These are phyloP conservation scores for Discostella stelligeroides DNA, from an alignment of 108 stramenopile genomes.

Conservation along the genomic window DNA sequence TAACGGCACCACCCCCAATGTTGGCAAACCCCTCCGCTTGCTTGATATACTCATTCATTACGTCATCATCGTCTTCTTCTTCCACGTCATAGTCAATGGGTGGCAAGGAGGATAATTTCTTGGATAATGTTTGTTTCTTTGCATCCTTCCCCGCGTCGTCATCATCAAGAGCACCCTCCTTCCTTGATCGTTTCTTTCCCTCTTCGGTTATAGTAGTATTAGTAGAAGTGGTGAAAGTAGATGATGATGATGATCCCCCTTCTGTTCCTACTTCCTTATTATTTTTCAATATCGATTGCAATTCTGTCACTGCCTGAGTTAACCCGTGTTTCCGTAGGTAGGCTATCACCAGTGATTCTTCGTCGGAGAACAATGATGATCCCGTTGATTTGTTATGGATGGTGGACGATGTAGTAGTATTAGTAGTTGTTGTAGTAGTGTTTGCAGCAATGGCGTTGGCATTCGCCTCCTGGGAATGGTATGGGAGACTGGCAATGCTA, in stretches of 20 bases:
- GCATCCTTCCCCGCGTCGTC: slow-evolving; percentile 1
- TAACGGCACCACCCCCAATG: no score
- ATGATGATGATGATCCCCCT: background rate
- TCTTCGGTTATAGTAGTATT: no score
- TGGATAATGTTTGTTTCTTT: background rate
- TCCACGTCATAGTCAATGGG: slow-evolving; percentile 29
- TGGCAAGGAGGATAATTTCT: slow-evolving; percentile 11
- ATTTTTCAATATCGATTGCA: slow-evolving; percentile 36
- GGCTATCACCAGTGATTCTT: slow-evolving; percentile 68
- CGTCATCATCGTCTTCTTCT: slow-evolving; percentile 21
- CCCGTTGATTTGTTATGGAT: no score
- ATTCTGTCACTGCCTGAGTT: slow-evolving; percentile 59
- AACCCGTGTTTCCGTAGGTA: slow-evolving; percentile 75
- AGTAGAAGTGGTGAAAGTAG: no score
- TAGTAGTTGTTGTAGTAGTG: no score
- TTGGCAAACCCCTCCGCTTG: no score
- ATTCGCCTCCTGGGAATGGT: no score
- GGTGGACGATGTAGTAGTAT: no score
- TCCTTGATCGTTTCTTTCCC: slow-evolving; percentile 17
- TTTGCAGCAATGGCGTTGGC: no score
- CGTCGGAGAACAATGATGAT: slow-evolving; percentile 4
- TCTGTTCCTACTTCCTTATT: slow-evolving; percentile 1
- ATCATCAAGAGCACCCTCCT: background rate
- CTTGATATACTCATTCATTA: no score
- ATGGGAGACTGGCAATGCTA: no score